A percentile compares a stretch with the other conserved stretches of the same genome.
These are phyloP conservation scores for Vigna angularis DNA, from an alignment of 306 rosid genomes.

Conservation along the genomic window DNA sequence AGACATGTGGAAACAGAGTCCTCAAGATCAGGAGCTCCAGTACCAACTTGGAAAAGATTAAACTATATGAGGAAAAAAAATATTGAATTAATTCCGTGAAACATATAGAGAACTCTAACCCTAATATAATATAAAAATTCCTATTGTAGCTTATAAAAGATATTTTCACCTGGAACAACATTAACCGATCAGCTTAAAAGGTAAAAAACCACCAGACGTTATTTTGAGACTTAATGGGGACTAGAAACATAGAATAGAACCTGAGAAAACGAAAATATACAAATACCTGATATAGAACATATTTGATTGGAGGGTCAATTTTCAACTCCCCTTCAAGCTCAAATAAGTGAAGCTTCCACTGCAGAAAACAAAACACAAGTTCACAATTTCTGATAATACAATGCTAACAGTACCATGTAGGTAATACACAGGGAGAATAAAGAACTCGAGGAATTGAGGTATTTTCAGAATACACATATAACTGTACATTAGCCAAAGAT, in stretches of 20 bases:
- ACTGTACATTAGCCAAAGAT: slow-evolving; percentile 13
- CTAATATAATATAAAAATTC: too few relatives aligned
- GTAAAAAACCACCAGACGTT: not conserved
- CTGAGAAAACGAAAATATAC: slow-evolving; percentile 5
- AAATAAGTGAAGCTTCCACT: slow-evolving; percentile 99
- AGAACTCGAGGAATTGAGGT: not conserved
- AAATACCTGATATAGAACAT: slow-evolving; percentile 84
- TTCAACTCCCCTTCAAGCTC: slow-evolving; percentile 93
- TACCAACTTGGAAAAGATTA: too few relatives aligned
- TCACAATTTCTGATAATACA: slow-evolving; percentile 23
- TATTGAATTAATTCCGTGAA: too few relatives aligned
- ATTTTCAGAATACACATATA: not conserved
- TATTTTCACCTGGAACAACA: too few relatives aligned
- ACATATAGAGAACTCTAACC: too few relatives aligned
- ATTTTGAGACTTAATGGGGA: not conserved
- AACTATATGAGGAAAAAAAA: too few relatives aligned
- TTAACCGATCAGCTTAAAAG: not conserved
- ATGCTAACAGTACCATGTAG: not conserved
- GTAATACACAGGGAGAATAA: not conserved
- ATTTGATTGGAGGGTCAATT: slow-evolving; percentile 77
- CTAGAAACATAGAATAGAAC: slow-evolving; percentile 30
- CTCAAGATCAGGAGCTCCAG: too few relatives aligned
- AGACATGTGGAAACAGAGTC: too few relatives aligned
- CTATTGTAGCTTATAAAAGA: too few relatives aligned
- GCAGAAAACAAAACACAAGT: slow-evolving; percentile 28